phyloP scores from a whole-genome alignment of 768 basidiomycete genomes.

The Rhodocollybia butyracea region DNA sequence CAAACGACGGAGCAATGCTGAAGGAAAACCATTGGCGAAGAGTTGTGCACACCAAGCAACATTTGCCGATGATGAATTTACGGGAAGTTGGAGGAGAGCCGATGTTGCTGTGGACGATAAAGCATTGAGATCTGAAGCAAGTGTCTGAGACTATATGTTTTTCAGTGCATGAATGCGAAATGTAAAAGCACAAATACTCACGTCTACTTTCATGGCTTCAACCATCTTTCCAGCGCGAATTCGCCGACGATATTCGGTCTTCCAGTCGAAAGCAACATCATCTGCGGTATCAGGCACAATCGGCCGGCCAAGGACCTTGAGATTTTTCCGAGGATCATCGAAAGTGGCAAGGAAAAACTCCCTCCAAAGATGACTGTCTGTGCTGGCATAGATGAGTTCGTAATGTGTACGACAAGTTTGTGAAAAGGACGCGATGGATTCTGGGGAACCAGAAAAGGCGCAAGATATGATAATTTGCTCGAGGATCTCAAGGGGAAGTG shows the following conservation, averaged over 20 bases:
- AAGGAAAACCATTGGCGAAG: not conserved
- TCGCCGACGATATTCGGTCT: not conserved
- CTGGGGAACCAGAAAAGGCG: constrained; percentile 19
- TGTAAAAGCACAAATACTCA: not conserved
- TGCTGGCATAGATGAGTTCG: constrained; percentile 30
- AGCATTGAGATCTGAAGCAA: not conserved
- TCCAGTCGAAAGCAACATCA: not conserved
- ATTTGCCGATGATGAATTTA: not conserved
- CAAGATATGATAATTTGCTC: constrained; percentile 31
- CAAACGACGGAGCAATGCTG: not conserved
- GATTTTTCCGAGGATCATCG: constrained; percentile 44
- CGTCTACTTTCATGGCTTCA: not conserved
- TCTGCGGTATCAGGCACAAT: not conserved
- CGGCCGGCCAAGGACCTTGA: constrained; percentile 7
- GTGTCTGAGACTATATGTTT: not conserved
- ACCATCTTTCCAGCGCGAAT: not conserved
- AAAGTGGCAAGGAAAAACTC: constrained; percentile 45
- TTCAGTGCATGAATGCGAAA: not conserved
- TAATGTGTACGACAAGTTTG: constrained; percentile 32
- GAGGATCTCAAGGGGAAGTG: constrained; percentile 38
- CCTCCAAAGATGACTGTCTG: constrained; percentile 42
- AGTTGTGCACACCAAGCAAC: not conserved
- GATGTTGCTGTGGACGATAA: not conserved
- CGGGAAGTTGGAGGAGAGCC: not conserved
- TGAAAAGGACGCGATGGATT: constrained; percentile 32